phyloP scores from a whole-genome alignment of 2,329 filamentous ascomycete genomes.

The Monosporascus sp. region DNA sequence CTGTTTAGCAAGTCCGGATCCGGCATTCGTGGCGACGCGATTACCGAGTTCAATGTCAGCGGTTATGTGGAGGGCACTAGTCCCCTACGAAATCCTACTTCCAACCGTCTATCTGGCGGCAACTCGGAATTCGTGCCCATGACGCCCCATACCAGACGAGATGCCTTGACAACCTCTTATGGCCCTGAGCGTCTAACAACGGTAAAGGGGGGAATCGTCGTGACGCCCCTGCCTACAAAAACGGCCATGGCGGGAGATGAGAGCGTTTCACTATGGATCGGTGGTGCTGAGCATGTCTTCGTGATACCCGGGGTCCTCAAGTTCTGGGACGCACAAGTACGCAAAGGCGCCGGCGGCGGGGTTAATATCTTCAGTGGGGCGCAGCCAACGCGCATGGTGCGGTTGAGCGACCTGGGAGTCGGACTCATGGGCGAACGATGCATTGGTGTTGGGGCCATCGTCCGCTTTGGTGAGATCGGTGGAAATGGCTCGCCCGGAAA shows the following conservation, averaged over 20 bases:
- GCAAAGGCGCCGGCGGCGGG: constrained; percentile 43
- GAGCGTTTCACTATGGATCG: constrained; percentile 52
- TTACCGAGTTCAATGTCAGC: constrained; percentile 52
- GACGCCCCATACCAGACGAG: constrained; percentile 56
- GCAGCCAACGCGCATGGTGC: constrained; percentile 51
- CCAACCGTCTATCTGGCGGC: constrained; percentile 30
- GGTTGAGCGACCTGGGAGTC: constrained; percentile 45
- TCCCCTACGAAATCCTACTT: constrained; percentile 42
- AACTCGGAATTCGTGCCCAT: constrained; percentile 55
- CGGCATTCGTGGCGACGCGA: constrained; percentile 51
- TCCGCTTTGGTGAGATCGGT: constrained; percentile 27
- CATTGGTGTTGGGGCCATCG: constrained; percentile 43
- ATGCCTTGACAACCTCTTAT: constrained; percentile 42
- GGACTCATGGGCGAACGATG: constrained; percentile 55
- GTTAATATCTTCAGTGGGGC: constrained; percentile 52
- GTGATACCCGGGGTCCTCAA: constrained; percentile 49
- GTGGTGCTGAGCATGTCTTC: constrained; percentile 50
- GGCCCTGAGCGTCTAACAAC: constrained; percentile 47
- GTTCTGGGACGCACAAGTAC: constrained; percentile 57
- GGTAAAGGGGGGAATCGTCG: constrained; percentile 48
- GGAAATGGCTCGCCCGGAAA: constrained; percentile 16
- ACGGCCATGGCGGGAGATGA: constrained; percentile 45
- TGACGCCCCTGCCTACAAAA: constrained; percentile 39
- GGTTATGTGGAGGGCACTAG: constrained; percentile 58
- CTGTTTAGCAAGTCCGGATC: constrained; percentile 46